Percentiles rank a stretch among this genome's conserved stretches.
Conservation (phyloP, 225 moss, liverwort and hornwort genomes). For the Polytrichum formosum region DNA sequence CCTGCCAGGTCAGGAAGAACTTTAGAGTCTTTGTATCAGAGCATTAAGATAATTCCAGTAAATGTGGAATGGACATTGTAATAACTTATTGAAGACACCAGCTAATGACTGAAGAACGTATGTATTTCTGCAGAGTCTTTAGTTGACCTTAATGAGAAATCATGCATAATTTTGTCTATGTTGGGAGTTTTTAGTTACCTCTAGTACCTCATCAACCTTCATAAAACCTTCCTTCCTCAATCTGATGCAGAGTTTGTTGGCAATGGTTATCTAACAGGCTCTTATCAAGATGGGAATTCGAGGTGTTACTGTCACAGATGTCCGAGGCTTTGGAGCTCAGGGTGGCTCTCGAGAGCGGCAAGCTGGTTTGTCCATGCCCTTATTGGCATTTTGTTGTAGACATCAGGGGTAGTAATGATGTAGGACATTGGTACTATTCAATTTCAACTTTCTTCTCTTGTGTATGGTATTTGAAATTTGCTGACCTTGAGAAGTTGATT, state of each 20-base stretch:
- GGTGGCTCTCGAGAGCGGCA: conserved; percentile 72
- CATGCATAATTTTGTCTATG: not conserved
- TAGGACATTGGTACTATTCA: too few relatives aligned
- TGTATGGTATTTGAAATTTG: not conserved
- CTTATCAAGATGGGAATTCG: conserved; percentile 68
- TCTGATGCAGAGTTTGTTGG: not conserved
- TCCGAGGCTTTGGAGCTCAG: conserved; percentile 64
- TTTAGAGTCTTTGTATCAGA: not conserved
- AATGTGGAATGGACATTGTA: not conserved
- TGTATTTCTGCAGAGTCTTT: not conserved
- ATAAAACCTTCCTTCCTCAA: not conserved
- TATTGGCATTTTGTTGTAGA: too few relatives aligned
- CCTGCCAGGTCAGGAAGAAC: not conserved
- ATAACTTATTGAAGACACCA: not conserved
- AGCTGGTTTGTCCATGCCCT: conserved; percentile 35
- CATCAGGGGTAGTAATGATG: too few relatives aligned
- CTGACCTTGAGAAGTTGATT: not conserved
- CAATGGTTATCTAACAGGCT: conserved; percentile 31
- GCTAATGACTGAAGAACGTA: not conserved
- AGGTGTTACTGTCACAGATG: conserved; percentile 64
- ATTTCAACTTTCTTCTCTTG: not conserved
- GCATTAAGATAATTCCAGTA: not conserved
- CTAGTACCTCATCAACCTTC: not conserved
- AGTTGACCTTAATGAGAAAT: not conserved
- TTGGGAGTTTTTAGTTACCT: not conserved